phyloP scores from a whole-genome alignment of 805 yeast genomes.

The Yamadazyma sp. region DNA sequence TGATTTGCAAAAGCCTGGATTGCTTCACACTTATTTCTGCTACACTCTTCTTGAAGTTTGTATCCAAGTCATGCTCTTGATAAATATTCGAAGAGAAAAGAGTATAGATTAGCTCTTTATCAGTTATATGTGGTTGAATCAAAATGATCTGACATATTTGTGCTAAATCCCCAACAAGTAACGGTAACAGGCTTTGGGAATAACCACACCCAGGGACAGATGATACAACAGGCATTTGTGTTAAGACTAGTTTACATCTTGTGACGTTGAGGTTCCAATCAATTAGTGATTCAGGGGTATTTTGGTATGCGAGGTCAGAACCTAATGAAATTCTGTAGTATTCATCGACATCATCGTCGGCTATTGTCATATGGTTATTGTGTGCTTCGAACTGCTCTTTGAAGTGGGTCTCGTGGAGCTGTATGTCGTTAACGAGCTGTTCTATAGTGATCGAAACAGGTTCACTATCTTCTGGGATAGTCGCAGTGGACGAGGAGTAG shows the following conservation, averaged over 20 bases:
- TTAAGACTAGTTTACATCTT: conserved; percentile 45
- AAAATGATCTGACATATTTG: conserved; percentile 38
- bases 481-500: conserved; percentile 42
- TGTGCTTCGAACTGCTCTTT: conserved; percentile 15
- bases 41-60: conserved; percentile 43
- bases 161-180: conserved; percentile 44
- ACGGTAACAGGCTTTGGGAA: conserved; percentile 34
- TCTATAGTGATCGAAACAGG: conserved; percentile 44
- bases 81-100: conserved; percentile 45
- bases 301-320: conserved; percentile 39
- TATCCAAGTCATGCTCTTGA: conserved; percentile 48
- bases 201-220: conserved; percentile 37
- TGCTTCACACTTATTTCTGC: conserved; percentile 52
- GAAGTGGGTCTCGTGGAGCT: conserved; percentile 32
- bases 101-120: conserved; percentile 41
- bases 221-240: conserved; percentile 37
- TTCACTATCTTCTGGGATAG: conserved; percentile 46
- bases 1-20: conserved; percentile 41
- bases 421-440: conserved; percentile 43
- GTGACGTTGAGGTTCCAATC: conserved; percentile 56
- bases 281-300: conserved; percentile 40
- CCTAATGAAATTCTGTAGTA: conserved; percentile 40
- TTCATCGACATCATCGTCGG: conserved; percentile 26
- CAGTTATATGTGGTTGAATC: conserved; percentile 42
- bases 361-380: conserved; percentile 9